phyloP scores from a whole-genome alignment of 441 rosid species.

The Erysimum pusillum region DNA sequence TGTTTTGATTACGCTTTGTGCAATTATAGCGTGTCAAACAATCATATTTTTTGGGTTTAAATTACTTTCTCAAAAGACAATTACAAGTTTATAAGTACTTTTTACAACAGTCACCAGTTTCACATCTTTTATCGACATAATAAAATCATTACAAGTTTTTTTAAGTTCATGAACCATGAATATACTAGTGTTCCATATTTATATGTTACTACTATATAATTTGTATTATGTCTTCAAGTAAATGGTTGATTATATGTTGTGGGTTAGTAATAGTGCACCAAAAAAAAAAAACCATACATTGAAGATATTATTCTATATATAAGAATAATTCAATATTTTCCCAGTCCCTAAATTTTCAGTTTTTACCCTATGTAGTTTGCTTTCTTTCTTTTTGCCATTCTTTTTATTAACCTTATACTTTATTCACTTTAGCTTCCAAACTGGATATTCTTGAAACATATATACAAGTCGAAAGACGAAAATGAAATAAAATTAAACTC shows the following conservation, averaged over 20 bases:
- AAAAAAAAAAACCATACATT: not conserved
- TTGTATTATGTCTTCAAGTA: not conserved
- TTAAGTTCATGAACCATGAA: not conserved
- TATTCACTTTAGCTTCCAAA: no score
- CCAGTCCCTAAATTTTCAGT: not conserved
- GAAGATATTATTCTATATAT: not conserved
- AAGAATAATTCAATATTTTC: not conserved
- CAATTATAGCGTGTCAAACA: conserved; percentile 12
- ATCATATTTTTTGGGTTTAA: not conserved
- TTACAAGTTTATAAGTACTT: not conserved
- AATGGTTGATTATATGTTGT: not conserved
- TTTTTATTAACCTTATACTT: no score
- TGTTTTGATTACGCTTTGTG: conserved; percentile 21
- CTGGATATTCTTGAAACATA: no score
- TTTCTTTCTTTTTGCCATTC: not conserved
- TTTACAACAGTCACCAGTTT: not conserved
- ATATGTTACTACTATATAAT: not conserved
- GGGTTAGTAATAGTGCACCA: no score
- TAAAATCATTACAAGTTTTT: not conserved
- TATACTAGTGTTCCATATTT: not conserved
- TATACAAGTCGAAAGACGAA: no score
- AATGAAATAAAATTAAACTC: no score
- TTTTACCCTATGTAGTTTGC: not conserved
- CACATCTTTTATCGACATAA: not conserved
- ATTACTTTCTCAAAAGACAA: conserved; percentile 16